These are phyloP conservation scores for Xylaria cubensis DNA, from an alignment of 495 filamentous ascomycete genomes.

Conservation along the genomic window DNA sequence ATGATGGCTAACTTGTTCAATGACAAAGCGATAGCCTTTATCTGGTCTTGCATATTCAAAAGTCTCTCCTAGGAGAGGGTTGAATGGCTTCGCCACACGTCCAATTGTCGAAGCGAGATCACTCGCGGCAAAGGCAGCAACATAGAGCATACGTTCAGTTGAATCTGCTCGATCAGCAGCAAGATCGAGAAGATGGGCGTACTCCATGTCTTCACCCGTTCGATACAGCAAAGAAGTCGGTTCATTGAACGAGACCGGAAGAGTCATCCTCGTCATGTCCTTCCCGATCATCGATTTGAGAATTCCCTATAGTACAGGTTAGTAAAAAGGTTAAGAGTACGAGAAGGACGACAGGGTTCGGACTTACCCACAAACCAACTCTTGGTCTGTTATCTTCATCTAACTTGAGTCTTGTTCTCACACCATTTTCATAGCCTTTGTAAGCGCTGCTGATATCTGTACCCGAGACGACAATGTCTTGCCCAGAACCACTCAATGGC, in stretches of 20 bases:
- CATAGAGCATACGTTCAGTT: conserved; percentile 92
- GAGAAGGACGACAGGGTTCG: not conserved
- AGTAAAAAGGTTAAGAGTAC: not conserved
- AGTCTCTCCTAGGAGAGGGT: conserved; percentile 93
- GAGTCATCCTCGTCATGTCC: conserved; percentile 99
- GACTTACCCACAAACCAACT: conserved; percentile 91
- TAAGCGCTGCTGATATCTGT: conserved; percentile 76
- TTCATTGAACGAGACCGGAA: conserved; percentile 98
- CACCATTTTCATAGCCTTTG: conserved; percentile 87
- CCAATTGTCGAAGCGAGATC: conserved; percentile 97
- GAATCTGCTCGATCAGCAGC: conserved; percentile 87
- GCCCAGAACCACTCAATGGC: conserved; percentile 48
- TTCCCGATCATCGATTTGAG: conserved; percentile 99
- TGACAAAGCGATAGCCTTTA: conserved; percentile 96
- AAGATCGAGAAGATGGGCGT: conserved; percentile 88
- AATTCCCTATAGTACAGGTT: conserved; percentile 67
- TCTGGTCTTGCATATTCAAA: conserved; percentile 96
- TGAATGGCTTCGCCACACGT: conserved; percentile 97
- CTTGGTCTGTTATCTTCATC: conserved; percentile 92
- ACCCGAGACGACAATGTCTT: conserved; percentile 53
- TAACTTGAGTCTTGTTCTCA: conserved; percentile 79
- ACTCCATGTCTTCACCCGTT: conserved; percentile 97
- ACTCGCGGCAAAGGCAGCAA: conserved; percentile 92
- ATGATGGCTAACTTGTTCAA: conserved; percentile 98
- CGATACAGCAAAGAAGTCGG: conserved; percentile 96